Evolutionary conservation across 768 basidiomycete genomes (phyloP).

Genomic region (Lepiota venenata): DNA sequence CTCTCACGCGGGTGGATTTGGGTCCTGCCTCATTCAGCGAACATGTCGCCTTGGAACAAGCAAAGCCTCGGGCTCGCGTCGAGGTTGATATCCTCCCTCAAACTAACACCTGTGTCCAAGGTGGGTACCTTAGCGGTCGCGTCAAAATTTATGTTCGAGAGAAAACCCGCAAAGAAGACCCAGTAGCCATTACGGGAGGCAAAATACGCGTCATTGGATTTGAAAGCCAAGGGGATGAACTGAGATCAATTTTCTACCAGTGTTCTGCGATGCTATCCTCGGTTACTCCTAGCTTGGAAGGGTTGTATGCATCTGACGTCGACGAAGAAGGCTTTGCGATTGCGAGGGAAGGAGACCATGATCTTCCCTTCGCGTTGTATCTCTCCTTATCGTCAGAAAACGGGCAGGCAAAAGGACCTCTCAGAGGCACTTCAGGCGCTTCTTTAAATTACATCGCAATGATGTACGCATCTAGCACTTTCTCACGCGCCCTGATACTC

Average conservation of each 20-base stretch:
- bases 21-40: slow-evolving; percentile 18
- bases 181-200: slow-evolving; percentile 65
- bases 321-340: slow-evolving; percentile 62
- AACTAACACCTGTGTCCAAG: slow-evolving; percentile 75
- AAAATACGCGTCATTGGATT: slow-evolving; percentile 85
- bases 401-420: slow-evolving; percentile 56
- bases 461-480: slow-evolving; percentile 47
- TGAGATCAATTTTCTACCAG: slow-evolving; percentile 83
- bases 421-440: slow-evolving; percentile 54
- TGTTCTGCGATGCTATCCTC: slow-evolving; percentile 52
- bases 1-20: slow-evolving; percentile 32
- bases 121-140: slow-evolving; percentile 65
- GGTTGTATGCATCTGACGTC: slow-evolving; percentile 38
- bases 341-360: slow-evolving; percentile 64
- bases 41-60: slow-evolving; percentile 60
- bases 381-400: slow-evolving; percentile 53
- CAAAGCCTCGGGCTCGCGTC: slow-evolving; percentile 69
- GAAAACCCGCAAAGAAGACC: slow-evolving; percentile 48
- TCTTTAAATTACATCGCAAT: slow-evolving; percentile 78
- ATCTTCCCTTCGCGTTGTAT: slow-evolving; percentile 68
- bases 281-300: slow-evolving; percentile 41
- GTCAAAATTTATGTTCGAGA: slow-evolving; percentile 64
- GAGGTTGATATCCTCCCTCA: slow-evolving; percentile 81
- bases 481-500: slow-evolving; percentile 1
- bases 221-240: slow-evolving; percentile 61